Conservation (phyloP, 2,329 filamentous ascomycete species). For the Pseudogymnoascus sp. region DNA sequence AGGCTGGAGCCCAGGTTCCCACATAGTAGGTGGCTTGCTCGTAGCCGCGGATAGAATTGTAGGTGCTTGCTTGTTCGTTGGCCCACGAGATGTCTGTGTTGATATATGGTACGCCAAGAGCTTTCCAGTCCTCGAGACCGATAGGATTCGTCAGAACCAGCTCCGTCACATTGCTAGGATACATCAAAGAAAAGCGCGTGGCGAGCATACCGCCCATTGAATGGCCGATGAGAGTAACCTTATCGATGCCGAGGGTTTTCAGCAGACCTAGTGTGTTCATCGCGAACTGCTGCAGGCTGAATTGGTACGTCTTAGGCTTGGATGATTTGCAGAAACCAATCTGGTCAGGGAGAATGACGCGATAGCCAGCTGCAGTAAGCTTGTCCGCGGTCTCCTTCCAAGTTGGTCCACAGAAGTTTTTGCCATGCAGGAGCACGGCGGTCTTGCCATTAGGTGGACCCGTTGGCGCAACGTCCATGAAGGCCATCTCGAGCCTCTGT, state of each 20-base stretch:
- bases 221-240: conserved; percentile 45
- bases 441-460: conserved; percentile 20
- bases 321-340: conserved; percentile 52
- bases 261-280: conserved; percentile 45
- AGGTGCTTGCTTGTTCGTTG: conserved; percentile 36
- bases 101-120: conserved; percentile 41
- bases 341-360: conserved; percentile 47
- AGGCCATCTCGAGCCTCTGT: conserved; percentile 46
- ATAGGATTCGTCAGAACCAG: conserved; percentile 46
- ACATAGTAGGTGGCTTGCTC: conserved; percentile 44
- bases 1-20: conserved; percentile 40
- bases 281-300: conserved; percentile 44
- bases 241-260: conserved; percentile 35
- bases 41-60: conserved; percentile 39
- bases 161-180: conserved; percentile 35
- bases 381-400: conserved; percentile 42
- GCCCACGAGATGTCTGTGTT: conserved; percentile 34
- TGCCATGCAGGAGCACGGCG: conserved; percentile 44
- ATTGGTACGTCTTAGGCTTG: conserved; percentile 45
- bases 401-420: conserved; percentile 49
- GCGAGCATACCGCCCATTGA: conserved; percentile 50
- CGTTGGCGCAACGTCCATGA: conserved; percentile 44
- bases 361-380: conserved; percentile 39
- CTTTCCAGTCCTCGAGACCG: conserved; percentile 20
- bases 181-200: conserved; percentile 45